Conservation (phyloP, 768 basidiomycete species). For the Serpula lacrymans region DNA sequence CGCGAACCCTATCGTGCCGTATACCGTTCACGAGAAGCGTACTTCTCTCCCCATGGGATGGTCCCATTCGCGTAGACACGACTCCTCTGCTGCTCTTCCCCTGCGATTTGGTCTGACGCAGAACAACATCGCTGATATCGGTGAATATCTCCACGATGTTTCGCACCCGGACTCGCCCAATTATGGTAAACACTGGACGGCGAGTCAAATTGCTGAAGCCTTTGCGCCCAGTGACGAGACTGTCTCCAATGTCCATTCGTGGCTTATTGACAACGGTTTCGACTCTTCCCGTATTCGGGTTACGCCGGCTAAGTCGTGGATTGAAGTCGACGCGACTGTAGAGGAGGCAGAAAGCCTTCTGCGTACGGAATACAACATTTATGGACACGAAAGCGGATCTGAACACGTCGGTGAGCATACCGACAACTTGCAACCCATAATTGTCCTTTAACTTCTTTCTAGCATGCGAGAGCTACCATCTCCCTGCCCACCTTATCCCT, state of each 20-base stretch:
- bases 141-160: conserved; percentile 27
- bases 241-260: conserved; percentile 20
- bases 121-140: conserved; percentile 23
- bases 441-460: too few relatives aligned
- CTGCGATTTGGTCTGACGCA: conserved; percentile 30
- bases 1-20: conserved; percentile 16
- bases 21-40: conserved; percentile 39
- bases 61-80: conserved; percentile 34
- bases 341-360: conserved; percentile 32
- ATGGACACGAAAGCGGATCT: conserved; percentile 23
- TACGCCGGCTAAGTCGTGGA: conserved; percentile 17
- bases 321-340: conserved; percentile 25
- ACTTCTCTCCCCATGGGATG: conserved; percentile 32
- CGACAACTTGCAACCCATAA: too few relatives aligned
- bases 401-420: conserved; percentile 24
- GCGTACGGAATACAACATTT: conserved; percentile 31
- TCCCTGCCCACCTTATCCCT: conserved; percentile 30
- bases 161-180: conserved; percentile 29
- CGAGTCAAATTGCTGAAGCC: conserved; percentile 18
- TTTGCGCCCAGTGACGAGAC: conserved; percentile 27
- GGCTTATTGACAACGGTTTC: conserved; percentile 26
- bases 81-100: conserved; percentile 23
- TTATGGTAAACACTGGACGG: conserved; percentile 32
- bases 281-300: conserved; percentile 16
- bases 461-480: conserved; percentile 32